Evolutionary conservation across 495 filamentous ascomycete genomes (phyloP).

Genomic region (Penicillium argentinense): DNA sequence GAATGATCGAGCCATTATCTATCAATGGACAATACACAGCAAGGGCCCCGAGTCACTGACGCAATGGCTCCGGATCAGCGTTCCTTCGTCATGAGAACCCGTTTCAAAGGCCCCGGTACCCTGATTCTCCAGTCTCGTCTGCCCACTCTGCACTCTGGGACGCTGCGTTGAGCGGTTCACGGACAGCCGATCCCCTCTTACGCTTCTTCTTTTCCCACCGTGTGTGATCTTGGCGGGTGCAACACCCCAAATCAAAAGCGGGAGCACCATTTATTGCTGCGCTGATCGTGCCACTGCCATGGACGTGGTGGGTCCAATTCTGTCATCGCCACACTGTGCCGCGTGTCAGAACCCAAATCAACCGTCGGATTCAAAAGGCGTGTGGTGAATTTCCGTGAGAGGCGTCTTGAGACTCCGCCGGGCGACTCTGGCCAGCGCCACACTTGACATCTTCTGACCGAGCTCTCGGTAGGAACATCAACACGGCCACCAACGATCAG

Average conservation of each 20-base stretch:
- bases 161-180: too few species aligned
- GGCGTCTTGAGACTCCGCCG: background rate
- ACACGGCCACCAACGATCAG: background rate
- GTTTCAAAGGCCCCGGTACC: background rate
- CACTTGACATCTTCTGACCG: background rate
- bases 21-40: background rate
- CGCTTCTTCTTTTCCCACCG: background rate
- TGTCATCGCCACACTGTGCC: conserved; percentile 10
- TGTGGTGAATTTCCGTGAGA: too few species aligned
- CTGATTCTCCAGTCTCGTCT: background rate
- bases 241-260: background rate
- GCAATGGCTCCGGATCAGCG: conserved; percentile 5
- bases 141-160: background rate
- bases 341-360: background rate
- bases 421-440: too few species aligned
- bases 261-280: background rate
- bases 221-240: background rate
- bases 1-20: background rate
- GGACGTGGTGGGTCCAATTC: conserved; percentile 11
- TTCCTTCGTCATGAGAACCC: background rate
- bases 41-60: background rate
- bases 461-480: background rate
- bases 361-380: too few species aligned
- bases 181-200: background rate
- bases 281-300: conserved; percentile 1